Evolutionary conservation across 768 basidiomycete species (phyloP), one percentile per base, ranked within the genome.

Genomic region (Filobasidium wieringae): DNA sequence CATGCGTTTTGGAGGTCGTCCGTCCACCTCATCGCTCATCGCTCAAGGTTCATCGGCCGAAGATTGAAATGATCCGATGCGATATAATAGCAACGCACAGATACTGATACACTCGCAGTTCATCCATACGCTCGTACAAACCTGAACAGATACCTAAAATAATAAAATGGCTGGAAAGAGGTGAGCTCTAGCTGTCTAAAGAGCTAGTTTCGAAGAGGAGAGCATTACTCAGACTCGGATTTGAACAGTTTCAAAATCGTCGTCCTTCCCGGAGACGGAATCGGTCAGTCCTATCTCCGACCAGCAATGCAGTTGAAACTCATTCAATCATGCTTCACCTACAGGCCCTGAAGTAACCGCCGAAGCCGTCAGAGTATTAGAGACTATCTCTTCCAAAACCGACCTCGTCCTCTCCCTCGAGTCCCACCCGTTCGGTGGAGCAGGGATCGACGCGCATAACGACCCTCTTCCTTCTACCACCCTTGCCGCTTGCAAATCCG

Each of bases 221-320:
- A n/a, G n/a, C n/a, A n/a, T n/a, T n/a, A n/a, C n/a, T n/a, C n/a
- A n/a, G n/a, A n/a, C n/a, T n/a, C n/a, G n/a, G n/a, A n/a, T n/a
- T n/a, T n/a, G n/a, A 6, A 9, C 65, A 92, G 91, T 54, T 95
- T 87, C 75, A 84, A 84, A 62, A 82, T 99, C 71, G 87, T 84
- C 33, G 80, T 92, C 53, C 83, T 99, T 40, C 84, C 85, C n/a
- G 95, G 95, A 52, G 95, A 99, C 75, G 95, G 95, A 60, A 97
- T 99, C 66, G 93, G 92, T 89, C 68, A 40, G 79, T 68, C 30
- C 31, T 31, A 29, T 27, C 31, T 27, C 54, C 40, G 24, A 51
- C 17, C 31, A 41, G 24, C 12, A 26, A 31, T 22, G 56, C 5
- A 9, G 51, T 60, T 12, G 9, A 39, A 40, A 26, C 32, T 51